Evolutionary conservation across 2,329 filamentous ascomycete species (phyloP).

Genomic region (Kalaharituber pfeilii): DNA sequence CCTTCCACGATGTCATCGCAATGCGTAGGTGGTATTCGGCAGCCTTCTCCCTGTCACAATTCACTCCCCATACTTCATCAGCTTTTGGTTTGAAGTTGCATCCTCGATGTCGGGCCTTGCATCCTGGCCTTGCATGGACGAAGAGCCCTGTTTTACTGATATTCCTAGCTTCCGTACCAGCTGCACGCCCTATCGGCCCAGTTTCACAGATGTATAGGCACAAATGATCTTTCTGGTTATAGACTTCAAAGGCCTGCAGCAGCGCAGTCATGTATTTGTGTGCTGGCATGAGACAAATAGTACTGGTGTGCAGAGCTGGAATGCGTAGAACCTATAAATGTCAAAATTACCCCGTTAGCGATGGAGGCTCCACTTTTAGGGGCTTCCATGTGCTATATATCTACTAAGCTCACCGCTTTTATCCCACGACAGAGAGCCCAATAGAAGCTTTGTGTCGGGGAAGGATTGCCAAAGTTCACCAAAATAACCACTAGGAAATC

Average conservation of each 20-base stretch:
- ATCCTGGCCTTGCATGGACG: neutral
- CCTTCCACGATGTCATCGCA: neutral
- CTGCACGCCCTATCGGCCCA: neutral
- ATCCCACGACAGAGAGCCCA: neutral
- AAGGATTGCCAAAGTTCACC: neutral
- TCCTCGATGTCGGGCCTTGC: neutral
- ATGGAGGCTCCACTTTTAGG: neutral
- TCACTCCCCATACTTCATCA: neutral
- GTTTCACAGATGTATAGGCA: neutral
- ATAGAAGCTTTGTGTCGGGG: neutral
- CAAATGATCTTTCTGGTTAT: neutral
- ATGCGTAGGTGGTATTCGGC: neutral
- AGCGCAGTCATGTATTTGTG: neutral
- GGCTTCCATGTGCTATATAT: no score
- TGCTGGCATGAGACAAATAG: neutral
- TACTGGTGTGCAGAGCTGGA: neutral
- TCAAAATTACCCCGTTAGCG: no score
- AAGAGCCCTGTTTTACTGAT: neutral
- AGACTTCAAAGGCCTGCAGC: neutral
- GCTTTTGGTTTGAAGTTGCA: neutral
- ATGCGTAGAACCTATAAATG: no score
- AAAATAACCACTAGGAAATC: neutral
- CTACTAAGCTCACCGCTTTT: neutral
- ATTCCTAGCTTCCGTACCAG: neutral
- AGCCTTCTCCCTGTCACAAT: neutral